Conservation (phyloP, 2,329 filamentous ascomycete species). For the Sphaceloma murrayae region DNA sequence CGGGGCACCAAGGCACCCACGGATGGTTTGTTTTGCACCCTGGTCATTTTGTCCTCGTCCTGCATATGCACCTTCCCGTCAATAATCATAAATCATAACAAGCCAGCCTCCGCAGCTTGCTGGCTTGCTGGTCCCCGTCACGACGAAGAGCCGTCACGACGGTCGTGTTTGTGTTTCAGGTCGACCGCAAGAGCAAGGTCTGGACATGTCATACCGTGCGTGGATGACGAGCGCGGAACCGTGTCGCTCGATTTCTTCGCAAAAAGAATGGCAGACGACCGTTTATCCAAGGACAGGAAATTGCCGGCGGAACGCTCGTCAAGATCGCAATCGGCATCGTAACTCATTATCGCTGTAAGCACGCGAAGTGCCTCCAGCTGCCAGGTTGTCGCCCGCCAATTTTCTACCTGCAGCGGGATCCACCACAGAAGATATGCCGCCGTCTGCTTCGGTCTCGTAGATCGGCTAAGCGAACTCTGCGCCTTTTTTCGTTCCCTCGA, state of each 20-base stretch:
- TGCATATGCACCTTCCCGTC: slow-evolving; percentile 11
- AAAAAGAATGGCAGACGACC: too few species aligned
- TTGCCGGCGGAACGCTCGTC: not conserved
- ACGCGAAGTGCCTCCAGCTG: not conserved
- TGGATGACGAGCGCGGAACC: not conserved
- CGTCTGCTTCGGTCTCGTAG: slow-evolving; percentile 9
- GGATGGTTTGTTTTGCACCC: slow-evolving; percentile 8
- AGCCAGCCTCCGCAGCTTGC: too few species aligned
- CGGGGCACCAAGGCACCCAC: not conserved
- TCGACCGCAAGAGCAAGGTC: too few species aligned
- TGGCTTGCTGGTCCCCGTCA: too few species aligned
- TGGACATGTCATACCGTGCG: slow-evolving; percentile 5
- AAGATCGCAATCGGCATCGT: slow-evolving; percentile 5
- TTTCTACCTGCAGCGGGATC: slow-evolving; percentile 12
- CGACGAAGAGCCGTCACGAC: too few species aligned
- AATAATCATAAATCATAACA: slow-evolving; percentile 12
- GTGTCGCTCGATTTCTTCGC: too few species aligned
- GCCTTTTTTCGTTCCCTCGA: slow-evolving; percentile 1
- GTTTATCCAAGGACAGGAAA: not conserved
- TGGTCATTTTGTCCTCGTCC: slow-evolving; percentile 5
- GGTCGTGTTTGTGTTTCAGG: too few species aligned
- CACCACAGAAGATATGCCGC: not conserved
- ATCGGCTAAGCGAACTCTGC: slow-evolving; percentile 9
- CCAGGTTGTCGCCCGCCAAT: not conserved
- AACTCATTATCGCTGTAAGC: too few species aligned